These are phyloP conservation scores for Cephalotrichum gorgonifer DNA, from an alignment of 2,329 filamentous ascomycete species.

Conservation along the genomic window DNA sequence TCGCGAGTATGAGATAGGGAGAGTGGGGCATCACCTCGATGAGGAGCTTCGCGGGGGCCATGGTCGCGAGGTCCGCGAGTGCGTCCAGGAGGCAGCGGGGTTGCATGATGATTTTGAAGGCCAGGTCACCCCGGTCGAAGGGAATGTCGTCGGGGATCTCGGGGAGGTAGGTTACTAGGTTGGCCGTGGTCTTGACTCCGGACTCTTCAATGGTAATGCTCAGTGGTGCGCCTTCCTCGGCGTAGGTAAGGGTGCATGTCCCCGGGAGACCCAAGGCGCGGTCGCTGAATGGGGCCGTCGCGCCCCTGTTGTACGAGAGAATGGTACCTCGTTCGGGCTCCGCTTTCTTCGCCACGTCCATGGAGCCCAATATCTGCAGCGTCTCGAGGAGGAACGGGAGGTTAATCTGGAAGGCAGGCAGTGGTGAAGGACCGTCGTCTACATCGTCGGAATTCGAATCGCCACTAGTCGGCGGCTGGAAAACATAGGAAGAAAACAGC, in stretches of 20 bases:
- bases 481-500: constrained; percentile 78
- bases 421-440: constrained; percentile 27
- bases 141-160: constrained; percentile 73
- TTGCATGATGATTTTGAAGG: constrained; percentile 93
- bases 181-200: constrained; percentile 79
- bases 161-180: constrained; percentile 78
- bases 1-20: constrained; percentile 68
- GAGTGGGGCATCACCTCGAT: constrained; percentile 53
- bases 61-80: constrained; percentile 57
- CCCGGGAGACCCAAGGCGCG: constrained; percentile 75
- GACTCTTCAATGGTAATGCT: constrained; percentile 79
- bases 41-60: constrained; percentile 62
- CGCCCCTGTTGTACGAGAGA: constrained; percentile 39
- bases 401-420: constrained; percentile 76
- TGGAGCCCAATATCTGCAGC: constrained; percentile 87
- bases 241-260: constrained; percentile 75
- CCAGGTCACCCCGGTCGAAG: constrained; percentile 67
- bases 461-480: constrained; percentile 35
- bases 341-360: constrained; percentile 52
- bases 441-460: constrained; percentile 12
- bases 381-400: constrained; percentile 83
- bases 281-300: constrained; percentile 66
- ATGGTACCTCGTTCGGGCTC: constrained; percentile 50
- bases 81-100: constrained; percentile 62
- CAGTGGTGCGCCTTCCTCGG: constrained; percentile 63